Evolutionary conservation across 805 yeast species (phyloP).

Genomic region (Torulaspora quercuum): DNA sequence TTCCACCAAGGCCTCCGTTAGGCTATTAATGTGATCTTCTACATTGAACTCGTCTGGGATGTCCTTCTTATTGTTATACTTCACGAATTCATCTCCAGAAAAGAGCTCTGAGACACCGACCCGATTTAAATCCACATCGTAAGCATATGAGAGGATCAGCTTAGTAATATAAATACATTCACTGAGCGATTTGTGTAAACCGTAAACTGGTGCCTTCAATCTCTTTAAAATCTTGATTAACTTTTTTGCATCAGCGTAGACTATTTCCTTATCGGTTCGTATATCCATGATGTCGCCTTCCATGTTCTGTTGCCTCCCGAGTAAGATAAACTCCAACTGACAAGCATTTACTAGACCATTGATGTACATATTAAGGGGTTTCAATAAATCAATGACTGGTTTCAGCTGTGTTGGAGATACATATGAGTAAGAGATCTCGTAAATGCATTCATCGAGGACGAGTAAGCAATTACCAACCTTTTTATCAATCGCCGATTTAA

Average conservation of each 20-base stretch:
- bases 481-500: constrained; percentile 35
- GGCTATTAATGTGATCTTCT: constrained; percentile 21
- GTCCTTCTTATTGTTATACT: constrained; percentile 18
- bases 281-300: constrained; percentile 20
- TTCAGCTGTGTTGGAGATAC: constrained; percentile 44
- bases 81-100: constrained; percentile 15
- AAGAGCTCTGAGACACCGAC: constrained; percentile 21
- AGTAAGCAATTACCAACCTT: constrained; percentile 38
- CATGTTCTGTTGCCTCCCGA: constrained; percentile 27
- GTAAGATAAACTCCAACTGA: constrained; percentile 42
- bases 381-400: constrained; percentile 36
- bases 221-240: constrained; percentile 34
- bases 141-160: constrained; percentile 37
- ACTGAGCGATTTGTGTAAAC: constrained; percentile 37
- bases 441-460: constrained; percentile 46
- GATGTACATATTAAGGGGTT: constrained; percentile 34
- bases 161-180: constrained; percentile 37
- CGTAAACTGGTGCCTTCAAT: constrained; percentile 34
- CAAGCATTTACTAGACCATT: constrained; percentile 48
- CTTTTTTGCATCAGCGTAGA: constrained; percentile 36
- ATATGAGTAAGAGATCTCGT: constrained; percentile 48
- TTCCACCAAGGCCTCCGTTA: constrained; percentile 35
- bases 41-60: constrained; percentile 29
- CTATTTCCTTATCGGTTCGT: constrained; percentile 36
- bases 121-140: constrained; percentile 39